Evolutionary conservation across 2,329 filamentous ascomycete genomes (phyloP).

Genomic region (Onygena corvina): DNA sequence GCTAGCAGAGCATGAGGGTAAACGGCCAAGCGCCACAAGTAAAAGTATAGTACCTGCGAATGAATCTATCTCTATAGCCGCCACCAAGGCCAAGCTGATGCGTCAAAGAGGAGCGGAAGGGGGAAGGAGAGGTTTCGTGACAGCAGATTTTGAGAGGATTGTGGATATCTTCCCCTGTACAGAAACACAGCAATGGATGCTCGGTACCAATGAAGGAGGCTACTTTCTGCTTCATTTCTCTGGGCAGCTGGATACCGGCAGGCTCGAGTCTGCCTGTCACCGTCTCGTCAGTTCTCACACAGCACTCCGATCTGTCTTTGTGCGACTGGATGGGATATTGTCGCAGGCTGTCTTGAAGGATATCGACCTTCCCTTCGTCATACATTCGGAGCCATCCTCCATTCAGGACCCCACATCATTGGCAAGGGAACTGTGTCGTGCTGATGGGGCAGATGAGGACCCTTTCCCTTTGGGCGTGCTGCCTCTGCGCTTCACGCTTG

Average conservation of each 20-base stretch:
- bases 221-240: not conserved
- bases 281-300: not conserved
- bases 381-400: conserved; percentile 29
- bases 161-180: not conserved
- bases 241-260: not conserved
- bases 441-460: not conserved
- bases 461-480: not conserved
- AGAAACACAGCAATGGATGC: not conserved
- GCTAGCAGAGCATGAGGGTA: too few species aligned
- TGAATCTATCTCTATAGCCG: not conserved
- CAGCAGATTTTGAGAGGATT: not conserved
- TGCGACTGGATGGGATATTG: not conserved
- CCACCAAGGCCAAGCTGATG: not conserved
- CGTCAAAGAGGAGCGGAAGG: too few species aligned
- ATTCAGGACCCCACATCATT: not conserved
- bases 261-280: not conserved
- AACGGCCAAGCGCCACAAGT: too few species aligned
- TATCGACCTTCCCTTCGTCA: not conserved
- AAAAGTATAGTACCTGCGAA: too few species aligned
- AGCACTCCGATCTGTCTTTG: conserved; percentile 5
- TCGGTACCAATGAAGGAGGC: too few species aligned
- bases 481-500: not conserved
- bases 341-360: not conserved
- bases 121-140: too few species aligned
- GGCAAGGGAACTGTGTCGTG: not conserved